A percentile compares a stretch with the other conserved stretches of the same genome.
Conservation (phyloP, 2,329 filamentous ascomycete species). For the Aspergillus sp. region DNA sequence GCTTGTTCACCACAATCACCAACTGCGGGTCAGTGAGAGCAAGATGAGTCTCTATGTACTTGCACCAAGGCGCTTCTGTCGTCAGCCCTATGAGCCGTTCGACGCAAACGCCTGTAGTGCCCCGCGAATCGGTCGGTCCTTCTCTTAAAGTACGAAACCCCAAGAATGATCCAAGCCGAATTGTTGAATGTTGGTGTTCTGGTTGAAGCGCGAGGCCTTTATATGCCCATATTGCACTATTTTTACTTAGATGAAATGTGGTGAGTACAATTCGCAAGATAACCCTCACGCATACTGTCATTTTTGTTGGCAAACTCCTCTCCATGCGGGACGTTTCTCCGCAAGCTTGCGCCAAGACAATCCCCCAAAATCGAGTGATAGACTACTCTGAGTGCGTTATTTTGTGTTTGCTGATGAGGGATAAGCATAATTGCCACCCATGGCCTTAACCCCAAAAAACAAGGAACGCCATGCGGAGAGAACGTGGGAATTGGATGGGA, state of each 20-base stretch:
- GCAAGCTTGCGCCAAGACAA: constrained; percentile 15
- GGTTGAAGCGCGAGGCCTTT: not conserved
- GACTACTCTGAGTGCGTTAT: not conserved
- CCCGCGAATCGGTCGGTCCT: not conserved
- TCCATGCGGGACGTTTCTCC: constrained; percentile 13
- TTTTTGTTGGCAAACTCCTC: not conserved
- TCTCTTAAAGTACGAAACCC: not conserved
- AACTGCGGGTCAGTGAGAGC: not conserved
- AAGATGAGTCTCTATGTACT: no score
- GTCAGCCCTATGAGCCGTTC: constrained; percentile 16
- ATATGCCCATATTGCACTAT: not conserved
- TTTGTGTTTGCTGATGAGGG: not conserved
- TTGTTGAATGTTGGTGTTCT: not conserved
- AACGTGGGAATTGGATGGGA: constrained; percentile 26
- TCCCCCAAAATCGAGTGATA: constrained; percentile 20
- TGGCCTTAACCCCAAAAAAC: constrained; percentile 27
- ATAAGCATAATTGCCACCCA: constrained; percentile 30
- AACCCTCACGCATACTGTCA: not conserved
- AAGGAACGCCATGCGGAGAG: constrained; percentile 22
- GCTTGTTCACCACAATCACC: not conserved
- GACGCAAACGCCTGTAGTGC: constrained; percentile 15
- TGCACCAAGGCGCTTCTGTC: constrained; percentile 13
- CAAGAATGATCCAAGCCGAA: not conserved
- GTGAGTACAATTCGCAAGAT: not conserved
- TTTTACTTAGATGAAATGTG: not conserved